These are phyloP conservation scores for Thelonectria olida DNA, from an alignment of 2,329 filamentous ascomycete species.

Conservation along the genomic window DNA sequence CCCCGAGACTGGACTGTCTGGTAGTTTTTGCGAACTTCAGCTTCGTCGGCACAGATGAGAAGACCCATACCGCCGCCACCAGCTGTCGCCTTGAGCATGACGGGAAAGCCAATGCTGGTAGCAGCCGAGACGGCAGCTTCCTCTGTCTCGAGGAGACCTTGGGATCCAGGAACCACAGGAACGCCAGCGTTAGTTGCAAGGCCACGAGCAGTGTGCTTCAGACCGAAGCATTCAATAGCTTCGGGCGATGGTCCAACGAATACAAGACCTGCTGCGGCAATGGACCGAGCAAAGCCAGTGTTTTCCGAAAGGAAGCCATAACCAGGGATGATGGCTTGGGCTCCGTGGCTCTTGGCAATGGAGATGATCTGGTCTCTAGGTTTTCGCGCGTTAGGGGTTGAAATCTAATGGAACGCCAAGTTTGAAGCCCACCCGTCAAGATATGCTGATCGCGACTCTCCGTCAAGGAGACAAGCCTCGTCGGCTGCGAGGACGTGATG, in stretches of 20 bases:
- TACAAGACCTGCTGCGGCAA: conserved; percentile 60
- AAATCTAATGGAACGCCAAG: neutral
- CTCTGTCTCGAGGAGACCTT: conserved; percentile 34
- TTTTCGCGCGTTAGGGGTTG: neutral
- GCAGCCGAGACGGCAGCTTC: conserved; percentile 63
- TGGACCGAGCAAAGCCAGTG: conserved; percentile 64
- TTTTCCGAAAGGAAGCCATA: conserved; percentile 34
- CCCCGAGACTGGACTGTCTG: conserved; percentile 65
- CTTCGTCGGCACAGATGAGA: conserved; percentile 62
- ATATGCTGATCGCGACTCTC: conserved; percentile 43
- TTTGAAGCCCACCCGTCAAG: conserved; percentile 43
- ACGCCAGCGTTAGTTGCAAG: conserved; percentile 59
- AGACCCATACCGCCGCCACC: conserved; percentile 72
- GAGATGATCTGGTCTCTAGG: conserved; percentile 37
- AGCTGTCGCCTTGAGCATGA: conserved; percentile 67
- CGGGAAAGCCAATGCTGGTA: conserved; percentile 49
- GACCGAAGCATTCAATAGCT: conserved; percentile 63
- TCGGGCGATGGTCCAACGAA: conserved; percentile 67
- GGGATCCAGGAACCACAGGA: conserved; percentile 50
- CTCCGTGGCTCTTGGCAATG: conserved; percentile 52
- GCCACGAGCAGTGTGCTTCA: conserved; percentile 60
- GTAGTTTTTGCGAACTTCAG: conserved; percentile 63
- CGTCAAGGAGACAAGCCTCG: conserved; percentile 59
- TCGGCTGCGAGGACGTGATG: conserved; percentile 54
- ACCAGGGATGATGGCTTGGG: conserved; percentile 61